A percentile compares a stretch with the other conserved stretches of the same genome.
phyloP scores from a whole-genome alignment of 768 basidiomycete genomes.

The Gyrodon lividus region DNA sequence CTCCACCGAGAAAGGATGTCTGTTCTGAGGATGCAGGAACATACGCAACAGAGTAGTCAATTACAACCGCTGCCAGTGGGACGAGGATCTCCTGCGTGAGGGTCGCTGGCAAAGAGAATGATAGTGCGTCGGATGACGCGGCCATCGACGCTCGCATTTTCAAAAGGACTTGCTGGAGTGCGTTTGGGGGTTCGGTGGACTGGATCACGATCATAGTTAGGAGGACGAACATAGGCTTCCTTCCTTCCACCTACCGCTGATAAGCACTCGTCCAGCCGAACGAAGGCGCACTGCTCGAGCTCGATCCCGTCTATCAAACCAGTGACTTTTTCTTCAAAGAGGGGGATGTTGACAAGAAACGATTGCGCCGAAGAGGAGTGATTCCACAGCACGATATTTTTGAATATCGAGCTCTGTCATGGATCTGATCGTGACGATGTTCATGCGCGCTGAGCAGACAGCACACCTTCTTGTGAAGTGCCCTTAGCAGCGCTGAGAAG shows the following conservation, averaged over 20 bases:
- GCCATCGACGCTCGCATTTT: slow-evolving; percentile 5
- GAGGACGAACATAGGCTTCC: background rate
- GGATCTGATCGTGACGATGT: background rate
- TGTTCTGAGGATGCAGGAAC: slow-evolving; percentile 42
- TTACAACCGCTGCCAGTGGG: slow-evolving; percentile 56
- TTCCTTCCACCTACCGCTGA: slow-evolving; percentile 22
- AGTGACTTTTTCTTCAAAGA: slow-evolving; percentile 12
- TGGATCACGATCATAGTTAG: slow-evolving; percentile 9
- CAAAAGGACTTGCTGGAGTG: slow-evolving; percentile 14
- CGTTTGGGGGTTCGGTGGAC: slow-evolving; percentile 11
- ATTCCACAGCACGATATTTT: slow-evolving; percentile 42
- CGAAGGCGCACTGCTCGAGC: slow-evolving; percentile 13
- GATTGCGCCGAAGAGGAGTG: slow-evolving; percentile 49
- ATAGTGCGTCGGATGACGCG: slow-evolving; percentile 9
- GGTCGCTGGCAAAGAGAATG: slow-evolving; percentile 30
- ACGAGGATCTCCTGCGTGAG: slow-evolving; percentile 34
- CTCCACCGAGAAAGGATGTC: slow-evolving; percentile 42
- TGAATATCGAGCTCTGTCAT: slow-evolving; percentile 33
- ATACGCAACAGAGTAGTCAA: slow-evolving; percentile 62
- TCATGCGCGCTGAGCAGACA: slow-evolving; percentile 5
- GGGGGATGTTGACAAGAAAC: slow-evolving; percentile 49
- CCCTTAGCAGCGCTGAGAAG: slow-evolving; percentile 36
- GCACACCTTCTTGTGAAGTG: slow-evolving; percentile 41
- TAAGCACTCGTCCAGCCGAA: slow-evolving; percentile 12
- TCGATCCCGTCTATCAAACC: background rate